Conservation (phyloP, 148 eudicot species). For the Chenopodium formosanum region DNA sequence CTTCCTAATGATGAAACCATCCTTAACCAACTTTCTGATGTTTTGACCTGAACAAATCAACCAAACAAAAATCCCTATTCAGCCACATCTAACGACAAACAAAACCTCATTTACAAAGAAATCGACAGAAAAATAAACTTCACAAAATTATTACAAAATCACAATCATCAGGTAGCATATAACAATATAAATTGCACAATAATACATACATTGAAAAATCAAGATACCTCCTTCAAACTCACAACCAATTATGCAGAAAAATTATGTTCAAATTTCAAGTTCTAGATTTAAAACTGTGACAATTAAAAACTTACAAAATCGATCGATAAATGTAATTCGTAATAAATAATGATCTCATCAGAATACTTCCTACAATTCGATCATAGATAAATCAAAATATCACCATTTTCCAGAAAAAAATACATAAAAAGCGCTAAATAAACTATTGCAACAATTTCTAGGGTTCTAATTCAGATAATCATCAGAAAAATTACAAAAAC, state of each 20-base stretch:
- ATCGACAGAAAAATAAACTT: too few relatives aligned
- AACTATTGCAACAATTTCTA: not conserved
- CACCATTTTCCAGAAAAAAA: not conserved
- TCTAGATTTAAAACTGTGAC: too few relatives aligned
- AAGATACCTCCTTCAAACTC: too few relatives aligned
- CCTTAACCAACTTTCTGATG: constrained; percentile 79
- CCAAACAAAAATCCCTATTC: not conserved
- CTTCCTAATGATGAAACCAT: constrained; percentile 80
- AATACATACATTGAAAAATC: too few relatives aligned
- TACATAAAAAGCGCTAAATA: not conserved
- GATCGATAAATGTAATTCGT: too few relatives aligned
- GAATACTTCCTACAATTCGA: not conserved
- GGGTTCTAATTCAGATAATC: not conserved
- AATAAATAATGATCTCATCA: not conserved
- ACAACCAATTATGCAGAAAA: too few relatives aligned
- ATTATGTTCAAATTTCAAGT: too few relatives aligned
- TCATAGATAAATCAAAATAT: not conserved
- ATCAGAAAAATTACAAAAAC: not conserved
- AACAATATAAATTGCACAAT: too few relatives aligned
- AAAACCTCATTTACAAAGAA: not conserved
- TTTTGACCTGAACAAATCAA: constrained; percentile 53
- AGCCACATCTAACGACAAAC: not conserved
- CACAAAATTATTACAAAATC: not conserved
- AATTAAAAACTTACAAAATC: too few relatives aligned
- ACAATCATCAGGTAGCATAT: too few relatives aligned